Percentiles rank a stretch among this genome's conserved stretches.
phyloP scores from a whole-genome alignment of 1,284 basidiomycete species.

The Tylopilus orsonianus region DNA sequence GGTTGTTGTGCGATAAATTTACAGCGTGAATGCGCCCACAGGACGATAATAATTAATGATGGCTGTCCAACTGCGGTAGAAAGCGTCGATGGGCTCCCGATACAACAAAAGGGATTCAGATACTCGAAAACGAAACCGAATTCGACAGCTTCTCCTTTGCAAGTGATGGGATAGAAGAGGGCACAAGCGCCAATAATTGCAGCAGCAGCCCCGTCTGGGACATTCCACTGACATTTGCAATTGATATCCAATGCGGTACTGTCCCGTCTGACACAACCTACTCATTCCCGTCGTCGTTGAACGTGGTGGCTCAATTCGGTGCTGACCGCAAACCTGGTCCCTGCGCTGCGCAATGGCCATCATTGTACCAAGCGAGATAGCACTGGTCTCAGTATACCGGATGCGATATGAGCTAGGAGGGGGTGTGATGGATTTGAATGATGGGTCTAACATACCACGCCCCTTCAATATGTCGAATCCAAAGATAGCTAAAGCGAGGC shows the following conservation, averaged over 20 bases:
- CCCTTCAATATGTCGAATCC: too few species aligned
- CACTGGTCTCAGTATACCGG: slow-evolving; percentile 7
- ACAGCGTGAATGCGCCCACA: slow-evolving; percentile 10
- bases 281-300: too few species aligned
- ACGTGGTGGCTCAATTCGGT: background rate
- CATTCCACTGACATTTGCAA: too few species aligned
- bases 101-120: slow-evolving; percentile 13
- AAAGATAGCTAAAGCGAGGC: slow-evolving; percentile 3
- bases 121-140: slow-evolving; percentile 6
- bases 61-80: background rate
- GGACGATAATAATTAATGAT: background rate
- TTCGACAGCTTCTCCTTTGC: slow-evolving; percentile 5
- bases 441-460: background rate
- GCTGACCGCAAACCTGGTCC: background rate
- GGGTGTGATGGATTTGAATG: slow-evolving; percentile 4
- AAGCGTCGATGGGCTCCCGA: background rate
- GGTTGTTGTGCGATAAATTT: slow-evolving; percentile 13
- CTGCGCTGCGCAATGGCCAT: background rate
- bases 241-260: too few species aligned
- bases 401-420: background rate
- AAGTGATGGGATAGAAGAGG: slow-evolving; percentile 1
- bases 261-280: too few species aligned
- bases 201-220: too few species aligned
- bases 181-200: background rate
- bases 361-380: background rate